Base-by-base conservation (phyloP, 208 protist genomes). In the Trypanosoma melophagium region DNA sequence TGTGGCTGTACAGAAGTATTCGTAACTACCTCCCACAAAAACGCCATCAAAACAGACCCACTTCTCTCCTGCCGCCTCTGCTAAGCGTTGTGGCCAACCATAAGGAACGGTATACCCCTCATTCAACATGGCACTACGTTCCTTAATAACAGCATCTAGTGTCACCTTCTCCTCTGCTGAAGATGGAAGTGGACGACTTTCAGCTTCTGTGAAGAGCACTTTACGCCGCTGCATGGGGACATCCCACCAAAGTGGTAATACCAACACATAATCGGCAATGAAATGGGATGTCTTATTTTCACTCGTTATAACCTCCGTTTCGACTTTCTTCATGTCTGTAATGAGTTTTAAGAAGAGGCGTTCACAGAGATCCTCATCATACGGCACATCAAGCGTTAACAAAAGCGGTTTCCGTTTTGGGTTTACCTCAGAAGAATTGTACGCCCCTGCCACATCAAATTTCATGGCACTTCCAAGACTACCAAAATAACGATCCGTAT, bases 281-380 rank as follows among this genome's bases (percentile, higher is more conserved):
- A 64, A 58, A 14, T 42, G 21, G 13, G n/a, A 19, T 9, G 0
- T 3, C 17, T 50, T 17, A 9, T 59, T 28, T n/a, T 45, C 19
- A 21, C 7, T 24, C 10, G 13, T 22, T 9, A 5, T 22, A 5
- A 42, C 40, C 14, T 50, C 44, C 5, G 25, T 38, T 41, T 63
- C 49, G 31, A 25, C 50, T 16, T 31, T 35, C 9, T 67, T 47
- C 84, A 95, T 90, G 64, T 95, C 90, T 21, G 31, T 41, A 25
- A 81, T 76, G 1, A 95, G 77, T 69, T 93, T 95, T 50, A 78
- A 76, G 63, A 95, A 93, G 13, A 95, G 84, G 38, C 77, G 60
- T 77, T 95, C 87, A 71, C 90, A 95, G 10, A 95, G 69, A 63
- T 95, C 90, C 66, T 95, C 90, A 66, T 95, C 90, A 63, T 95